Evolutionary conservation across 2,329 filamentous ascomycete genomes (phyloP).

Genomic region (Thelonectria blattea): DNA sequence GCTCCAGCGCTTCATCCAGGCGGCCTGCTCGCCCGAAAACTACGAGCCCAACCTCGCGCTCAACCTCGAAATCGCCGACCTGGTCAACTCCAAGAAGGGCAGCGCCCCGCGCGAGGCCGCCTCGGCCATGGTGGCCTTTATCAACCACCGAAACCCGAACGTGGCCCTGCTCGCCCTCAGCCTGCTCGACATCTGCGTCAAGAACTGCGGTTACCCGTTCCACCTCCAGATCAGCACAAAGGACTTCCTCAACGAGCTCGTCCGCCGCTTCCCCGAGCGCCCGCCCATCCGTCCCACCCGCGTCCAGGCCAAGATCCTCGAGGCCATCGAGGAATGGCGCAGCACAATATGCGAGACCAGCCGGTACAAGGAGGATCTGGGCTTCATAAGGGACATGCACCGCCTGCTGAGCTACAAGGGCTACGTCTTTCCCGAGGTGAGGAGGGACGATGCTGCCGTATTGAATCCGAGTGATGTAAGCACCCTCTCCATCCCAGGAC

Average conservation of each 20-base stretch:
- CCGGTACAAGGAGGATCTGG: constrained; percentile 94
- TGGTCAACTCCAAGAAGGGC: constrained; percentile 98
- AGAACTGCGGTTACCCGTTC: constrained; percentile 99
- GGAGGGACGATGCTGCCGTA: constrained; percentile 92
- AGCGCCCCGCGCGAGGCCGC: constrained; percentile 94
- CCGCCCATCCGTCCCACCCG: constrained; percentile 85
- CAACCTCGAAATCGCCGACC: constrained; percentile 93
- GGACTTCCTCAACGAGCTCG: constrained; percentile 97
- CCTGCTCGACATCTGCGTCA: constrained; percentile 97
- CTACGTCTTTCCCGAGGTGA: constrained; percentile 91
- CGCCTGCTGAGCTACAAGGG: constrained; percentile 94
- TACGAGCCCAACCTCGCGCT: constrained; percentile 97
- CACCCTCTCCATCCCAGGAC: background rate
- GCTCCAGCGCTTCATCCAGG: constrained; percentile 93
- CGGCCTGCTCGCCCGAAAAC: constrained; percentile 95
- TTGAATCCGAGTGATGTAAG: constrained; percentile 94
- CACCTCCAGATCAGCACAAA: constrained; percentile 98
- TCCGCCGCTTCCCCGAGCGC: constrained; percentile 92
- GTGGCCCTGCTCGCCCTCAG: constrained; percentile 88
- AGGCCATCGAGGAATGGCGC: constrained; percentile 97
- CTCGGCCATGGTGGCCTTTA: constrained; percentile 87
- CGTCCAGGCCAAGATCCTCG: constrained; percentile 90
- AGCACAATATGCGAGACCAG: constrained; percentile 98
- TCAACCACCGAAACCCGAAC: constrained; percentile 97
- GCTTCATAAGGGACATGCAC: constrained; percentile 98